phyloP scores from a whole-genome alignment of 805 yeast species.

The Yueomyces sinensis region DNA sequence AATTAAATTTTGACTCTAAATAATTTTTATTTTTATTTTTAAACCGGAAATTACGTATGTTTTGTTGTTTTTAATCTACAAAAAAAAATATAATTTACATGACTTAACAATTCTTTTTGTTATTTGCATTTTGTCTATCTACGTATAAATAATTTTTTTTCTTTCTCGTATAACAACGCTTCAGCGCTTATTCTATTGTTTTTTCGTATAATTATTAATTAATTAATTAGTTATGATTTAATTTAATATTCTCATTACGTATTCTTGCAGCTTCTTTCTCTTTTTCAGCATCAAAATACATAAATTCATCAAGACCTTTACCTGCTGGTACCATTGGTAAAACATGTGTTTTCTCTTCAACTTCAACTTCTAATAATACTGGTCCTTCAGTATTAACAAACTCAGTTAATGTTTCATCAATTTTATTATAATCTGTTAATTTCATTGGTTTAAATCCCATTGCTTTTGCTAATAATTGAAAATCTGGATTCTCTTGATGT shows the following conservation, averaged over 20 bases:
- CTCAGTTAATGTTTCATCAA: slow-evolving; percentile 43
- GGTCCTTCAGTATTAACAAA: slow-evolving; percentile 75
- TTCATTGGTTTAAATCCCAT: slow-evolving; percentile 84
- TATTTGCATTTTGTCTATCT: too few species aligned
- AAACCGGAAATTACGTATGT: too few species aligned
- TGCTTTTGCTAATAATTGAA: slow-evolving; percentile 83
- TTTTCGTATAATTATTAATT: too few species aligned
- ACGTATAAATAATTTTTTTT: too few species aligned
- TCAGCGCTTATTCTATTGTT: too few species aligned
- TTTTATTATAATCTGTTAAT: slow-evolving; percentile 54
- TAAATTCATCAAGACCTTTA: slow-evolving; percentile 85
- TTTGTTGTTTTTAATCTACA: too few species aligned
- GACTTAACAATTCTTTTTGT: too few species aligned
- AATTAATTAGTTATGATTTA: too few species aligned
- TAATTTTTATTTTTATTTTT: too few species aligned
- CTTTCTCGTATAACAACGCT: too few species aligned
- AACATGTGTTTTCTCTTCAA: slow-evolving; percentile 85
- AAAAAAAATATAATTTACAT: too few species aligned
- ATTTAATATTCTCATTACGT: slow-evolving; percentile 62
- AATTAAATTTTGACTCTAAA: too few species aligned
- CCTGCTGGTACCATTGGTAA: slow-evolving; percentile 98
- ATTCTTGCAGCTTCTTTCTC: slow-evolving; percentile 58
- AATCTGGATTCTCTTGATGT: slow-evolving; percentile 90
- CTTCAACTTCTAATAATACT: slow-evolving; percentile 76
- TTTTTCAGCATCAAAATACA: slow-evolving; percentile 69